Evolutionary conservation across 129 eudicot species (phyloP), one percentile per base, ranked within the genome.

Genomic region (Flaveria robusta): DNA sequence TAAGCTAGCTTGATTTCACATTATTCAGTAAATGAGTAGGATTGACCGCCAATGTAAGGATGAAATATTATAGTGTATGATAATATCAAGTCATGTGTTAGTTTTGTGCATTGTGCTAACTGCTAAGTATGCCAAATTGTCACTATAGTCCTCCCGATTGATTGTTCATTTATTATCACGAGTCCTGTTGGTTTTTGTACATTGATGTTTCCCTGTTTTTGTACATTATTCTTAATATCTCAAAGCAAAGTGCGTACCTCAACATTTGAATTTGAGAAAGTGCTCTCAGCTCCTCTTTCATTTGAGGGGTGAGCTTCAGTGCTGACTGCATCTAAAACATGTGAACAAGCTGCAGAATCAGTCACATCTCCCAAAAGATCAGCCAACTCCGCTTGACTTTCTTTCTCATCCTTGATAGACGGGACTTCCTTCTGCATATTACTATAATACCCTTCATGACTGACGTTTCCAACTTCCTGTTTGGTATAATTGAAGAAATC

Each of bases 241-340:
- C 49, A 66, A 7, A 66, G 68, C 26, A 52, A 43, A 79, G 20
- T 6, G 23, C 77, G 58, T 76, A 85, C 97, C 97, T 84, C 91
- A 27, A 59, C 73, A 66, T 71, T 83, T 45, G 71, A 84, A 49
- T 85, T 85, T 26, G 76, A 56, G 49, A 29, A 52, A 23, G 76
- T 67, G 78, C 60, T 81, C 66, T 81, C 88, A 46, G 37, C 81
- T 75, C 83, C 91, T 11, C 74, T 41, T 47, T 29, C 84, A 81
- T 58, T 71, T 9, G 83, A 82, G 27, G 76, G 63, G 43, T 62
- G 72, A 29, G 54, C 76, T 54, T 81, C 86, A 49, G 67, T 76
- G 65, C 64, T 47, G 45, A 67, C 15, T 62, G 85, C 72, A 82
- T 82, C 81, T 39, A 82, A 62, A 63, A 39, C 55, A 55, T 72